phyloP scores from a whole-genome alignment of 2,329 filamentous ascomycete genomes.

The Coniochaeta pulveracea region DNA sequence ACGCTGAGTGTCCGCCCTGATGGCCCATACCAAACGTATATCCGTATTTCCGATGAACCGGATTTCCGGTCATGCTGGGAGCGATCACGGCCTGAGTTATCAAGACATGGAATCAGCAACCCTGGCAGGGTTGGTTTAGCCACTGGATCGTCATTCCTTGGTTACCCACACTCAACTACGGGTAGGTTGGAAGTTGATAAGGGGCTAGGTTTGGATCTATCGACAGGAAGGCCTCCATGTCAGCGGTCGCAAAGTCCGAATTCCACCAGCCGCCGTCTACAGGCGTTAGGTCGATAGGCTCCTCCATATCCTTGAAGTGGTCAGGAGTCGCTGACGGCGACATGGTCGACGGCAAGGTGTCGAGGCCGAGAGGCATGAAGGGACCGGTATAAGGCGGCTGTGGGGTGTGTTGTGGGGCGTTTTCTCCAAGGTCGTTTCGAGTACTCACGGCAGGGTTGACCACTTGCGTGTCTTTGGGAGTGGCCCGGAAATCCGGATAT shows the following conservation, averaged over 20 bases:
- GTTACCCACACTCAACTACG: no score
- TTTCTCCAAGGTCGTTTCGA: no score
- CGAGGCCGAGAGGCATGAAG: conserved; percentile 4
- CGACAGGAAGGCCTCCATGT: conserved; percentile 20
- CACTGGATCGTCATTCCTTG: conserved; percentile 14
- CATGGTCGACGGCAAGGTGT: no score
- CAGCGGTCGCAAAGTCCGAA: conserved; percentile 20
- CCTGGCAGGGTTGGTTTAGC: neutral
- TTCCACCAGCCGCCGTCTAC: conserved; percentile 17
- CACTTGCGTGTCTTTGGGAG: no score
- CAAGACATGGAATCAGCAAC: neutral
- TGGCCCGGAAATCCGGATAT: neutral
- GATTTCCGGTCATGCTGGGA: neutral
- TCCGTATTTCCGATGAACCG: neutral
- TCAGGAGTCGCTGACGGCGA: no score
- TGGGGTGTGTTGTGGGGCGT: no score
- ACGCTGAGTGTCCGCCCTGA: neutral
- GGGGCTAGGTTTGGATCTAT: conserved; percentile 17
- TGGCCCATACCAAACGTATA: neutral
- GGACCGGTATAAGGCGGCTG: no score
- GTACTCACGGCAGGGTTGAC: no score
- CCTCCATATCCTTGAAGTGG: no score
- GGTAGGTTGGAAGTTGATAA: no score
- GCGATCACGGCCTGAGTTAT: neutral
- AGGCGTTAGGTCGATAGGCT: conserved; percentile 24